Conservation (phyloP, 495 filamentous ascomycete genomes). For the Hypoxylon lienhwacheense region DNA sequence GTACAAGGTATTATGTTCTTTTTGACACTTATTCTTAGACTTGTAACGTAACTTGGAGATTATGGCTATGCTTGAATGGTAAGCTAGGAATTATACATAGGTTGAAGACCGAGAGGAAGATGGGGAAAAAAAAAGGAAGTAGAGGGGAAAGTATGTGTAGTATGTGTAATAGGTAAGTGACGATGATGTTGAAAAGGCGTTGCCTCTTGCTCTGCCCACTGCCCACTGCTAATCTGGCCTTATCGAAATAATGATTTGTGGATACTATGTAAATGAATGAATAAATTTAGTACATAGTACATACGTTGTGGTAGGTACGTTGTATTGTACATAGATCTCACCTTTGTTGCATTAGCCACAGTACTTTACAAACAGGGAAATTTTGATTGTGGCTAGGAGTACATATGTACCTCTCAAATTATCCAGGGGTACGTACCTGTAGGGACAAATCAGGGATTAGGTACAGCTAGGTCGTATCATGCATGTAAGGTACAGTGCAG, state of each 20-base stretch:
- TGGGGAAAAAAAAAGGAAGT: conserved; percentile 7
- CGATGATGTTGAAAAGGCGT: conserved; percentile 10
- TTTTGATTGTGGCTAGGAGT: background rate
- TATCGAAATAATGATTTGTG: conserved; percentile 25
- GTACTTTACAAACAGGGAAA: too few species aligned
- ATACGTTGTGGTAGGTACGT: background rate
- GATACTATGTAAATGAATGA: background rate
- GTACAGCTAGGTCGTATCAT: too few species aligned
- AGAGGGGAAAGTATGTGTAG: conserved; percentile 8
- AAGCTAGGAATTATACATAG: background rate
- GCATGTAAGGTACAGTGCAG: too few species aligned
- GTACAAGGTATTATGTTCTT: background rate
- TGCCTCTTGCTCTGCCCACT: conserved; percentile 27
- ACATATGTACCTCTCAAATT: too few species aligned
- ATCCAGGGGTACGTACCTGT: too few species aligned
- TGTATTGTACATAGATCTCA: too few species aligned
- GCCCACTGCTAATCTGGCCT: conserved; percentile 36
- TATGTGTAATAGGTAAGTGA: background rate
- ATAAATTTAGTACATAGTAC: background rate
- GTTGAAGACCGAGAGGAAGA: background rate
- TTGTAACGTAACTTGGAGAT: too few species aligned
- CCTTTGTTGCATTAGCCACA: too few species aligned
- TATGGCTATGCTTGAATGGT: background rate
- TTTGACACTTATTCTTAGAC: too few species aligned
- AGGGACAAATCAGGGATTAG: too few species aligned